A percentile compares a stretch with the other conserved stretches of the same genome.
These are phyloP conservation scores for Pythium aquatile DNA, from an alignment of 352 stramenopile species.

Conservation along the genomic window DNA sequence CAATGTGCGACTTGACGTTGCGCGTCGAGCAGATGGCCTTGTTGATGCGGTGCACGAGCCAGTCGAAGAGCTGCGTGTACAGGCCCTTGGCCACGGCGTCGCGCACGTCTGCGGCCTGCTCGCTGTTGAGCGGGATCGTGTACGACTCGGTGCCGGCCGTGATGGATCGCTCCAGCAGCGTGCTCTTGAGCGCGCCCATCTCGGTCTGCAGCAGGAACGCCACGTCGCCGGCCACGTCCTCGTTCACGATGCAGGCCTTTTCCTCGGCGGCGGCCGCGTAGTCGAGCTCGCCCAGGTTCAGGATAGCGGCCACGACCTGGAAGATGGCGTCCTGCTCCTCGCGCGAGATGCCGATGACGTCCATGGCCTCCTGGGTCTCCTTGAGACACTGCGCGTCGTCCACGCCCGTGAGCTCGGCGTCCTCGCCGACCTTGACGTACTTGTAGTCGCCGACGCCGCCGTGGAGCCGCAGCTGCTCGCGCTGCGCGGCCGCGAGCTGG, in stretches of 20 bases:
- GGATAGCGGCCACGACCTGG: constrained; percentile 93
- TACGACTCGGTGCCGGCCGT: constrained; percentile 92
- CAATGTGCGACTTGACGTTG: constrained; percentile 83
- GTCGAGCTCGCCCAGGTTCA: constrained; percentile 96
- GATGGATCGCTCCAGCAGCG: constrained; percentile 90
- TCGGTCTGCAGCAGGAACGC: constrained; percentile 60
- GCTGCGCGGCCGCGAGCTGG: constrained; percentile 42
- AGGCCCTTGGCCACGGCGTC: constrained; percentile 96
- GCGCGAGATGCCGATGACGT: constrained; percentile 88
- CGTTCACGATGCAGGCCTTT: constrained; percentile 54
- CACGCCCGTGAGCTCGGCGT: constrained; percentile 57
- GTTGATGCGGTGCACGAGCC: constrained; percentile 91
- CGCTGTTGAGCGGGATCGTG: constrained; percentile 87
- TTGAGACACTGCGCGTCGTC: constrained; percentile 70
- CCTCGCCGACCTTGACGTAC: constrained; percentile 64
- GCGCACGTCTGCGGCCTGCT: constrained; percentile 88
- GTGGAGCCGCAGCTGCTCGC: constrained; percentile 52
- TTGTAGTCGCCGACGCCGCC: constrained; percentile 69
- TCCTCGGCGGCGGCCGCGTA: constrained; percentile 78
- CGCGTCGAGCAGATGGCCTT: constrained; percentile 74
- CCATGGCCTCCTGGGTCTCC: constrained; percentile 87
- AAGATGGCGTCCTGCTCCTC: constrained; percentile 92
- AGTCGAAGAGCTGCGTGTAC: constrained; percentile 96
- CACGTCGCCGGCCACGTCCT: constrained; percentile 56
- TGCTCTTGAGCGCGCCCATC: constrained; percentile 74